Evolutionary conservation across 805 yeast species (phyloP), one percentile per base, ranked within the genome.

Genomic region (Candida ponderosae): DNA sequence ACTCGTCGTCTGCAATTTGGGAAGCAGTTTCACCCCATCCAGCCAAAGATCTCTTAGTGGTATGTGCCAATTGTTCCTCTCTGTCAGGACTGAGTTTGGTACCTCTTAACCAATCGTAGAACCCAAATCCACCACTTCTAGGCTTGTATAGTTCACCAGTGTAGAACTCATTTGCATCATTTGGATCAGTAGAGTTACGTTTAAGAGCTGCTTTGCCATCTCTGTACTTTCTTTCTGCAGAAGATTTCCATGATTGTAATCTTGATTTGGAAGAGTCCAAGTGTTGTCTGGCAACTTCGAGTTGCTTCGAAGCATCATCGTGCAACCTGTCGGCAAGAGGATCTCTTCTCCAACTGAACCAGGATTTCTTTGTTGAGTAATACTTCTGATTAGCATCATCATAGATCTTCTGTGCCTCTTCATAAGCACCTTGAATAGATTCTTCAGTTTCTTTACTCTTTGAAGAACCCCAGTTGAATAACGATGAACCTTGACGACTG

Each of bases 21-120:
- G 62, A 53, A 5, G 74, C 75, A 33, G 56, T 49, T 34, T 65
- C 68, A 16, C 74, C 73, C 71, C 72, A 68, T 4, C 74, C 74
- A 37, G 62, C 56, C 9, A 66, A 53, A 0, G 69, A 57, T 20
- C 50, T 52, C 19, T 57, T 56, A 1, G 72, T 57, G 5, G 45
- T 45, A 30, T 54, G 47, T 3, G 68, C 67, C 19, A 67, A 40
- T 10, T 52, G 51, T 15, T 42, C 52, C 31, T 64, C 69, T 19
- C 48, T 45, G 30, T 50, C 46, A 27, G 49, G 49, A 6, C 49
- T 40, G 34, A 54, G 37, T 23, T 35, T 35, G 18, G 47, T 50
- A 14, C 53, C 56, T 39, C 57, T 48, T 32, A 49, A 36, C 57
- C 58, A 53, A 32, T 44, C 41, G 36, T 52, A 53, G 31, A 53